These are phyloP conservation scores for Thraustotheca clavata DNA, from an alignment of 352 stramenopile genomes.

Conservation along the genomic window DNA sequence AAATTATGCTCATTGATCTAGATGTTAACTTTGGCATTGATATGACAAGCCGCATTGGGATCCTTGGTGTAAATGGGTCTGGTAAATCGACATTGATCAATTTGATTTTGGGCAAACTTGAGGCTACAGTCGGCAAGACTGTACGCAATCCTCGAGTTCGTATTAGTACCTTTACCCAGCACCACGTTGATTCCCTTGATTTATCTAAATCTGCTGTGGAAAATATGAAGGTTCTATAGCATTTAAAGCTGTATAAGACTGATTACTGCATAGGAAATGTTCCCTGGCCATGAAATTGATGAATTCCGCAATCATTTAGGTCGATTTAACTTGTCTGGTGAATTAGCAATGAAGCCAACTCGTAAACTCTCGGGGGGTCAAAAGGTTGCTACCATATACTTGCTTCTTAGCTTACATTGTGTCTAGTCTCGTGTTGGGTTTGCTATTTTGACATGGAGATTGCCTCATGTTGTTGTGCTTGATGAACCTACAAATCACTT, in stretches of 20 bases:
- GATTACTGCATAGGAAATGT: slow-evolving; percentile 39
- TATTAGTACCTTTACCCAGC: slow-evolving; percentile 96
- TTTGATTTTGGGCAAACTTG: slow-evolving; percentile 93
- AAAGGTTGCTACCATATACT: no score
- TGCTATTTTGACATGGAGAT: slow-evolving; percentile 90
- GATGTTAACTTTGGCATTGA: slow-evolving; percentile 97
- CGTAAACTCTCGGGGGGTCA: slow-evolving; percentile 94
- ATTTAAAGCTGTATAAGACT: background rate
- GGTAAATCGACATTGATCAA: slow-evolving; percentile 96
- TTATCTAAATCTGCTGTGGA: slow-evolving; percentile 83
- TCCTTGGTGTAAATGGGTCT: slow-evolving; percentile 87
- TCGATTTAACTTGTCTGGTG: slow-evolving; percentile 94
- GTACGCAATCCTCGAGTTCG: slow-evolving; percentile 87
- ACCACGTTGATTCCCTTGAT: slow-evolving; percentile 93
- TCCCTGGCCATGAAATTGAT: slow-evolving; percentile 68
- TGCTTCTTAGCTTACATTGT: no score
- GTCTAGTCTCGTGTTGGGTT: slow-evolving; percentile 81
- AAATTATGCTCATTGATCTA: background rate
- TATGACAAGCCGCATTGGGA: slow-evolving; percentile 90
- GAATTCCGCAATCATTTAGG: slow-evolving; percentile 93
- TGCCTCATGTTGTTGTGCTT: slow-evolving; percentile 94
- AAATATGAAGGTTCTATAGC: slow-evolving; percentile 69
- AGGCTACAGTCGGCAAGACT: slow-evolving; percentile 73
- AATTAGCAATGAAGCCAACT: slow-evolving; percentile 92
- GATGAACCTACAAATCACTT: slow-evolving; percentile 97